Conservation (phyloP, 108 stramenopile species). For the Epipyxis sp. region DNA sequence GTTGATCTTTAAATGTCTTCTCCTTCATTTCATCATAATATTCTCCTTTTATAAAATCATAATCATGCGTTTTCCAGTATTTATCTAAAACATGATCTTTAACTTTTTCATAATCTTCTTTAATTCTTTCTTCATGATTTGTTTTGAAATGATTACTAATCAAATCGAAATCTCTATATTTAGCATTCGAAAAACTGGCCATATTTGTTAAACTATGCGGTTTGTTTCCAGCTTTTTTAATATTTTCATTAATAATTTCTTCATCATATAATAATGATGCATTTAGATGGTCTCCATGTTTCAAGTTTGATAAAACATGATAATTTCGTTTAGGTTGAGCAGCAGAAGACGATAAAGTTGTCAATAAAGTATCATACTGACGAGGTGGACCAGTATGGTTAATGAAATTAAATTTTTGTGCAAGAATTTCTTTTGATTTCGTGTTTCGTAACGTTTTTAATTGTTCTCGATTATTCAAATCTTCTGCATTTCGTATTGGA, state of each 20-base stretch:
- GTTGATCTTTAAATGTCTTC: background rate
- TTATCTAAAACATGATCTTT: conserved; percentile 2
- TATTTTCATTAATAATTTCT: background rate
- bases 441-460: background rate
- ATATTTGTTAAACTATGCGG: background rate
- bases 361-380: background rate
- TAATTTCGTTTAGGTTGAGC: background rate
- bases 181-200: background rate
- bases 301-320: background rate
- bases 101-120: conserved; percentile 2
- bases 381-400: background rate
- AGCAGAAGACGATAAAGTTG: background rate
- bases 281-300: background rate
- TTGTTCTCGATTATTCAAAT: no score
- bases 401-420: conserved; percentile 11
- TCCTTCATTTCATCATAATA: conserved; percentile 8
- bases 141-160: background rate
- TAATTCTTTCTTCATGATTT: background rate
- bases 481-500: background rate
- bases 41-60: background rate
- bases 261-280: conserved; percentile 7
- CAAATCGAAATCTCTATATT: background rate
- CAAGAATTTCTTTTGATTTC: background rate
- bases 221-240: background rate
- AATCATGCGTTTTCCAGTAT: conserved; percentile 11